These are phyloP conservation scores for Rubia tinctorum DNA, from an alignment of 305 asterid species.

Conservation along the genomic window DNA sequence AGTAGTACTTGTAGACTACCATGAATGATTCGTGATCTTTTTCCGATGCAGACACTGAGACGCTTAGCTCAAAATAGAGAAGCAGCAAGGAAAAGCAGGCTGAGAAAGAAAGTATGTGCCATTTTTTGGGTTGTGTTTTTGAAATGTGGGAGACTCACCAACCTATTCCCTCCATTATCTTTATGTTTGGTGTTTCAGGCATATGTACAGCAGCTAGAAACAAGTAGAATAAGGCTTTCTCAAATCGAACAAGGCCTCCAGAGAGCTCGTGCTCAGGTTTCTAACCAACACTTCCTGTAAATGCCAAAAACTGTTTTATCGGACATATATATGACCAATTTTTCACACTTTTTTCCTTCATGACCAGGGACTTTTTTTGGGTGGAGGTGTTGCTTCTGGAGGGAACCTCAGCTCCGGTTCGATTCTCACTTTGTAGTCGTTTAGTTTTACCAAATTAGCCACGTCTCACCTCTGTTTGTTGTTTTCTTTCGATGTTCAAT, in stretches of 20 bases:
- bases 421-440: conserved; percentile 15
- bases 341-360: conserved; percentile 6
- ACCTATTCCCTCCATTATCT: conserved; percentile 2
- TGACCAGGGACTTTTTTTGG: conserved; percentile 76
- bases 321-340: neutral
- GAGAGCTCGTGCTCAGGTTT: conserved; percentile 84
- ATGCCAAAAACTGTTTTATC: conserved; percentile 2
- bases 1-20: too few relatives aligned
- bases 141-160: neutral
- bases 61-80: conserved; percentile 99
- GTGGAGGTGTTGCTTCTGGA: conserved; percentile 64
- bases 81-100: conserved; percentile 98
- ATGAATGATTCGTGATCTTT: conserved; percentile 10
- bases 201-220: conserved; percentile 91
- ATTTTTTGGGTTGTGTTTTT: neutral
- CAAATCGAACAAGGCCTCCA: conserved; percentile 95
- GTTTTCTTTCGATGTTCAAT: too few relatives aligned
- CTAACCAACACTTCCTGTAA: neutral
- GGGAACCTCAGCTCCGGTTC: conserved; percentile 84
- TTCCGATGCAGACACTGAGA: conserved; percentile 70
- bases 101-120: conserved; percentile 75
- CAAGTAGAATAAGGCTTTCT: conserved; percentile 84
- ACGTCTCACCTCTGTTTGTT: neutral
- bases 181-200: conserved; percentile 45
- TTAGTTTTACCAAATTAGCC: conserved; percentile 7